Conservation (phyloP, 2,329 filamentous ascomycete genomes). For the Dothistroma pini region DNA sequence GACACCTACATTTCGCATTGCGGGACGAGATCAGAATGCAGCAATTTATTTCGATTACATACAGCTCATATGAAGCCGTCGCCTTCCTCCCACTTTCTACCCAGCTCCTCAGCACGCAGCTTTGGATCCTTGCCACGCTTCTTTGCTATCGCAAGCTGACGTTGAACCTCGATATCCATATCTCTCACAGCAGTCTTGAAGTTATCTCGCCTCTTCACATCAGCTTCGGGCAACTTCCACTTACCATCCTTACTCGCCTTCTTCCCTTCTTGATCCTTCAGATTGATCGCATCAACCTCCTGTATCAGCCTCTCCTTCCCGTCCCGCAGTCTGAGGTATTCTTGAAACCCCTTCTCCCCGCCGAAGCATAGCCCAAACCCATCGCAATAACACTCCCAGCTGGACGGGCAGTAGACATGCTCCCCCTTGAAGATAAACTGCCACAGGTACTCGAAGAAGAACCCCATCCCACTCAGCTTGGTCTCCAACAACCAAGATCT, state of each 20-base stretch:
- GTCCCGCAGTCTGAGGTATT: not conserved
- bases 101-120: constrained; percentile 1
- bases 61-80: not conserved
- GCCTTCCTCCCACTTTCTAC: not conserved
- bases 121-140: not conserved
- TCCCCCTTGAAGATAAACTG: constrained; percentile 37
- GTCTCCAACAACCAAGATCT: constrained; percentile 60
- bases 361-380: constrained; percentile 6
- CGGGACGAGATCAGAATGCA: not conserved
- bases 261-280: not conserved
- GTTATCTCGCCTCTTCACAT: not conserved
- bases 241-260: not conserved
- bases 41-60: not conserved
- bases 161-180: constrained; percentile 4
- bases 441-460: constrained; percentile 64
- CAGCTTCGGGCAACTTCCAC: not conserved
- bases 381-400: constrained; percentile 4
- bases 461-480: constrained; percentile 55
- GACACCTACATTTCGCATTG: not conserved
- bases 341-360: not conserved
- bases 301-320: constrained; percentile 1
- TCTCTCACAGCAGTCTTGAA: constrained; percentile 1
- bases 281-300: not conserved
- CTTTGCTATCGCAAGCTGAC: not conserved
- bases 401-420: constrained; percentile 3